Percentiles rank a stretch among this genome's conserved stretches.
Evolutionary conservation across 495 filamentous ascomycete genomes (phyloP).

Genomic region (Penicillium desertorum): DNA sequence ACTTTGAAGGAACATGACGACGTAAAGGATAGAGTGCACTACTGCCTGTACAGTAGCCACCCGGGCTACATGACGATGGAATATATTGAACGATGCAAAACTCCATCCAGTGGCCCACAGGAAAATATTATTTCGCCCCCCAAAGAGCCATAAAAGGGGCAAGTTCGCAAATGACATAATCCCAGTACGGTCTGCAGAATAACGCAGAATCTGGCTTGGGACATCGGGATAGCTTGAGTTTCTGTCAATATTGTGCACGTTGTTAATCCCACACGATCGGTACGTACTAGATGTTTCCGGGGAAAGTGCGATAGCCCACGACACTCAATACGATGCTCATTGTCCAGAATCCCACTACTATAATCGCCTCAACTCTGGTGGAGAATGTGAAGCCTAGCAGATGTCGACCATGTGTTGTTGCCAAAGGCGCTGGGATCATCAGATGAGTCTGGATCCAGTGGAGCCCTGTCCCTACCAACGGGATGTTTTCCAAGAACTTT

Average conservation of each 20-base stretch:
- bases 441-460: slow-evolving; percentile 37
- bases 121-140: slow-evolving; percentile 56
- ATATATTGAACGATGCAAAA: slow-evolving; percentile 53
- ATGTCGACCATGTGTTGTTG: slow-evolving; percentile 21
- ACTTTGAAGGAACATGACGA: slow-evolving; percentile 35
- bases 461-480: slow-evolving; percentile 11
- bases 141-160: slow-evolving; percentile 52
- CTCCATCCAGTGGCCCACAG: slow-evolving; percentile 57
- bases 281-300: slow-evolving; percentile 43
- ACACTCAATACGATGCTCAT: slow-evolving; percentile 39
- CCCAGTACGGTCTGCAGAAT: slow-evolving; percentile 53
- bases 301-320: slow-evolving; percentile 38
- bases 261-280: background rate
- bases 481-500: background rate
- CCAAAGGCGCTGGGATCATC: slow-evolving; percentile 34
- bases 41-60: slow-evolving; percentile 53
- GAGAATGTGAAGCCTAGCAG: slow-evolving; percentile 42
- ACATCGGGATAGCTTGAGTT: slow-evolving; percentile 36
- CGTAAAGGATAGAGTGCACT: slow-evolving; percentile 43
- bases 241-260: slow-evolving; percentile 12
- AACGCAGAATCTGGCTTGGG: slow-evolving; percentile 37
- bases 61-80: slow-evolving; percentile 57
- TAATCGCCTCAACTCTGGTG: slow-evolving; percentile 40
- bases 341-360: slow-evolving; percentile 41
- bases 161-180: slow-evolving; percentile 53